phyloP scores from a whole-genome alignment of 768 basidiomycete genomes.

The Russula vinacea region DNA sequence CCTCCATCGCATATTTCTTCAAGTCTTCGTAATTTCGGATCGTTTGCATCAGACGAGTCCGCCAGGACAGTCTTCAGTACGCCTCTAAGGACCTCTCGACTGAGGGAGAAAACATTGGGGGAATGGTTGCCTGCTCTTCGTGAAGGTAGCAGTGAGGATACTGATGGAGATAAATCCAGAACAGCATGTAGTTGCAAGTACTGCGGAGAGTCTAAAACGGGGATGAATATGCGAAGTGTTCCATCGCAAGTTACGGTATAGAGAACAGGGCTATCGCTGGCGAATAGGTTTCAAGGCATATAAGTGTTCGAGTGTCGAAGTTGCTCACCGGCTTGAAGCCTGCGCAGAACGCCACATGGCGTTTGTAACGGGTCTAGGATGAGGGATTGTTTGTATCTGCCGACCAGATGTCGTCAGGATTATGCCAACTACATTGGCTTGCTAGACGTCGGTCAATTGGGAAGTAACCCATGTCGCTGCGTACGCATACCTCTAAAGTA shows the following conservation, averaged over 20 bases:
- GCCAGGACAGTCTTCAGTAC: constrained; percentile 46
- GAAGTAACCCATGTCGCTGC: not conserved
- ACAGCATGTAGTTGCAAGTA: constrained; percentile 81
- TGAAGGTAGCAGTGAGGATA: constrained; percentile 43
- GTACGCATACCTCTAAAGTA: constrained; percentile 48
- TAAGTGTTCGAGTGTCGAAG: constrained; percentile 14
- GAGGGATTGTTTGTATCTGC: constrained; percentile 63
- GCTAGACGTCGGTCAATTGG: constrained; percentile 39
- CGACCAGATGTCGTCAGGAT: constrained; percentile 72
- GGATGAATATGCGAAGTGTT: constrained; percentile 78
- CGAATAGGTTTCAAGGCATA: constrained; percentile 11
- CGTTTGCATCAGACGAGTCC: constrained; percentile 40
- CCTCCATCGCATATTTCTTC: constrained; percentile 65
- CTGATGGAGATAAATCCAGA: constrained; percentile 65
- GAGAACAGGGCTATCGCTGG: constrained; percentile 70
- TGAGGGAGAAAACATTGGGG: constrained; percentile 67
- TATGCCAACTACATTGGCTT: constrained; percentile 56
- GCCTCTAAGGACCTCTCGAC: constrained; percentile 55
- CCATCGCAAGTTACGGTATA: constrained; percentile 84
- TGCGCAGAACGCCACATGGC: constrained; percentile 72
- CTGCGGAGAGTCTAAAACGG: constrained; percentile 82
- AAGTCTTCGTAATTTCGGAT: constrained; percentile 47
- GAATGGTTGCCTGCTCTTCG: constrained; percentile 31
- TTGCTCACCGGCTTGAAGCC: constrained; percentile 59
- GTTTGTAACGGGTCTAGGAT: constrained; percentile 70